Percentiles rank a stretch among this genome's conserved stretches.
phyloP scores from a whole-genome alignment of 306 rosid species.

The Gleditsia sinensis region DNA sequence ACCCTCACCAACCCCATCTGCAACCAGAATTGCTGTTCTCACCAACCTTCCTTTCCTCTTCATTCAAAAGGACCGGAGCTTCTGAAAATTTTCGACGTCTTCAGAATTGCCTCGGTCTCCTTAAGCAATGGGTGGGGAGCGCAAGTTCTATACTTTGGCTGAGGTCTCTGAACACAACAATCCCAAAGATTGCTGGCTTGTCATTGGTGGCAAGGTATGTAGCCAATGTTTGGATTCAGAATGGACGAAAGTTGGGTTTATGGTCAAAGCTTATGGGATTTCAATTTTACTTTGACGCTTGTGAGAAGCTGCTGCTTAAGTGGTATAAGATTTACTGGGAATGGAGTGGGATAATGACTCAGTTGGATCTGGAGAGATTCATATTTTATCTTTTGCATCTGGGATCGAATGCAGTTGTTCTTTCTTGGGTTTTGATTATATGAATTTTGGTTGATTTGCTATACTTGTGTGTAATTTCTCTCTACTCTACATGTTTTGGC shows the following conservation, averaged over 20 bases:
- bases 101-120: neutral
- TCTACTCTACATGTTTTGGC: neutral
- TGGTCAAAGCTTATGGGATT: neutral
- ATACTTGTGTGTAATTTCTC: neutral
- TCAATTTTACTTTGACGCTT: neutral
- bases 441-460: neutral
- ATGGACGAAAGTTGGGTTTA: neutral
- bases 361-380: constrained; percentile 15
- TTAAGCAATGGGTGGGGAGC: constrained; percentile 53
- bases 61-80: constrained; percentile 9
- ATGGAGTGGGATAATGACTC: neutral
- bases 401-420: neutral
- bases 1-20: constrained; percentile 18
- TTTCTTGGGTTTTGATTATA: neutral
- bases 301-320: neutral
- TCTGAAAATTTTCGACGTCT: neutral
- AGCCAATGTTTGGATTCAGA: neutral
- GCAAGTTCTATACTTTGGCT: constrained; percentile 52
- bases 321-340: neutral
- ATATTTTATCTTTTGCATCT: neutral
- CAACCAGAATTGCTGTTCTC: neutral
- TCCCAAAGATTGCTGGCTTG: constrained; percentile 70
- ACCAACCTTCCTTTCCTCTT: constrained; percentile 27
- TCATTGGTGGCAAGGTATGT: constrained; percentile 70
- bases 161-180: constrained; percentile 57